phyloP scores from a whole-genome alignment of 169 alveolate species.

The Eimeria maxima region DNA sequence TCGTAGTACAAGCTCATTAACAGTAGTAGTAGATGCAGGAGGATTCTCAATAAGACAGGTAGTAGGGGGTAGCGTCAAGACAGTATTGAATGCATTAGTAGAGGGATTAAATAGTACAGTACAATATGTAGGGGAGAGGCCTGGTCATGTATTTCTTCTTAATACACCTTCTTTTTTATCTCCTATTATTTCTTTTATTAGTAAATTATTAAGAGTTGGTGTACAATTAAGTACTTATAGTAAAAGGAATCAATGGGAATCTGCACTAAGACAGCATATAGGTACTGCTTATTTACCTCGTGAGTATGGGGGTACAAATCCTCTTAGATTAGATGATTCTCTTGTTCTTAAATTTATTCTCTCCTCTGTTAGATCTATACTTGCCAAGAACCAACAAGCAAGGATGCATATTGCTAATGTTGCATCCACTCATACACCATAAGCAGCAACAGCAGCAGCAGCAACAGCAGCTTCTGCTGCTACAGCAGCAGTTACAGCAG shows the following conservation, averaged over 20 bases:
- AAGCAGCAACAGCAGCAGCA: neutral
- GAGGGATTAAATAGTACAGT: conserved; percentile 8
- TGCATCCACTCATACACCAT: neutral
- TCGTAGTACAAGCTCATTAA: neutral
- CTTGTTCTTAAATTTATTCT: neutral
- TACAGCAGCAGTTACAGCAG: too few relatives aligned
- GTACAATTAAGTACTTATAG: neutral
- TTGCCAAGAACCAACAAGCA: too few relatives aligned
- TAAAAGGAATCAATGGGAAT: conserved; percentile 4
- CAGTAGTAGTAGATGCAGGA: conserved; percentile 28
- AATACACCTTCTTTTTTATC: neutral
- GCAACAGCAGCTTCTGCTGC: too few relatives aligned
- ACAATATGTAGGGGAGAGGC: conserved; percentile 36
- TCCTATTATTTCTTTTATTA: neutral
- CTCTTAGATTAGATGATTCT: neutral
- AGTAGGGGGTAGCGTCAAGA: conserved; percentile 13
- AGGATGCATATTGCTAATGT: too few relatives aligned
- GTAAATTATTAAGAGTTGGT: neutral
- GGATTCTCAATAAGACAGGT: conserved; percentile 31
- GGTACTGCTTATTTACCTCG: neutral
- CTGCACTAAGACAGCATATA: neutral
- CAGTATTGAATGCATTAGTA: neutral
- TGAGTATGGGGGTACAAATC: conserved; percentile 16
- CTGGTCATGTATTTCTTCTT: conserved; percentile 31
- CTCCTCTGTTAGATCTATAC: neutral